A percentile compares a stretch with the other conserved stretches of the same genome.
Evolutionary conservation across 1,284 basidiomycete species (phyloP).

Genomic region (Termitomyces sp.): DNA sequence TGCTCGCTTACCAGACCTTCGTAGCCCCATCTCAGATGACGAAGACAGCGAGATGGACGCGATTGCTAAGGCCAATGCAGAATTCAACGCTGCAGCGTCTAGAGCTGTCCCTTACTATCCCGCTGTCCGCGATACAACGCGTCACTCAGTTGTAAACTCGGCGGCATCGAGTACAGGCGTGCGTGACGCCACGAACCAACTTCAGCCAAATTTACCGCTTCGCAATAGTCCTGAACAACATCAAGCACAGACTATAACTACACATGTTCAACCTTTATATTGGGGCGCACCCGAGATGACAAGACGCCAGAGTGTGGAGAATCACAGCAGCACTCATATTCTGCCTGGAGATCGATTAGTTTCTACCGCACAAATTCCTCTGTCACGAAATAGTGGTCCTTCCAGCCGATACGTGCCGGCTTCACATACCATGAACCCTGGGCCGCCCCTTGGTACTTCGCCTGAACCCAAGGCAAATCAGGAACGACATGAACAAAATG

Average conservation of each 20-base stretch:
- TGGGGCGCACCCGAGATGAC: not conserved
- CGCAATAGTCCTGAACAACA: slow-evolving; percentile 18
- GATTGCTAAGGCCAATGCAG: slow-evolving; percentile 30
- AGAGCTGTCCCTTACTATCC: slow-evolving; percentile 8
- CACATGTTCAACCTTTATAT: slow-evolving; percentile 6
- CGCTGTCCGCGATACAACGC: slow-evolving; percentile 4
- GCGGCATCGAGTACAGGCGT: not conserved
- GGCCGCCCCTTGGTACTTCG: not conserved
- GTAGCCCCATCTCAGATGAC: slow-evolving; percentile 15
- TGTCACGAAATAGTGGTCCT: slow-evolving; percentile 11
- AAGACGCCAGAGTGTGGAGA: not conserved
- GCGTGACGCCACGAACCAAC: slow-evolving; percentile 3
- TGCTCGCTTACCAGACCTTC: not conserved
- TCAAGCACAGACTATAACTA: slow-evolving; percentile 3
- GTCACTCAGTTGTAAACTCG: not conserved
- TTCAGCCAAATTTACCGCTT: slow-evolving; percentile 15
- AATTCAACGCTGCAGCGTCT: slow-evolving; percentile 28
- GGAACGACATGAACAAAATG: not conserved
- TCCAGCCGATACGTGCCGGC: slow-evolving; percentile 17
- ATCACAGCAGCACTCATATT: slow-evolving; percentile 2
- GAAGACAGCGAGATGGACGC: slow-evolving; percentile 17
- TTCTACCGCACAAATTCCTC: slow-evolving; percentile 11
- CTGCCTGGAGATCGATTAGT: slow-evolving; percentile 2
- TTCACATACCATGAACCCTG: slow-evolving; percentile 17
- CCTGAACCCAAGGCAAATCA: not conserved